Base-by-base conservation (phyloP, 1,139 yeast genomes). In the Tardiomyces blankii region DNA sequence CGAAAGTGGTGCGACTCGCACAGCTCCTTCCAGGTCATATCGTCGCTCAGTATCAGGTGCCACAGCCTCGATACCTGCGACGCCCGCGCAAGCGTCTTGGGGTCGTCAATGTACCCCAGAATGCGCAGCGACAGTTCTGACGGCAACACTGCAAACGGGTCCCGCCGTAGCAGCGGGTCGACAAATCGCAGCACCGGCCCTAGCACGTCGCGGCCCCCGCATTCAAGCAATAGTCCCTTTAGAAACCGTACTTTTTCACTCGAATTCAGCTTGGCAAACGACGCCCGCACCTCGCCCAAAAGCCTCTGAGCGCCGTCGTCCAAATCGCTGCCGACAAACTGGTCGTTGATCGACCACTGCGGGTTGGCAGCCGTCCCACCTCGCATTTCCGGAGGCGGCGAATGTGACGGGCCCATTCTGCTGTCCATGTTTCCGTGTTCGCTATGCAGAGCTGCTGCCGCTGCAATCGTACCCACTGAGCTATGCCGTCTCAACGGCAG, bases 71-170 rank as follows among this genome's bases (percentile, higher is more conserved):
- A 66, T n/a, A 69, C 73, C 49, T 68, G 72, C 8, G 71, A 63
- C 1, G 73, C 72, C 3, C 70, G 57, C 11, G 72, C 71, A 30
- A 69, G 57, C 8, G 71, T 61, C 46, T 55, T 48, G 14, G 73
- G 71, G 51, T 68, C 72, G 43, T 87, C 96, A 56, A 91, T 69
- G 63, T 83, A 87, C 52, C 95, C 83, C 44, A 91, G 68, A 42
- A 91, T 83, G 57, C 87, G 84, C 47, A 89, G 73, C 1, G 95
- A 78, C 39, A 91, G 68, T 61, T 91, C 98, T 54, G 77, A 40
- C 2, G 98, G 98, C 44, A 91, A 70, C 13, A 85, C 78, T 39
- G 81, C 73, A 49, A 91, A 81, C 56, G 91, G 94, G 64, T 91
- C 98, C 49, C 86, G 82, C 54, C 86, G 79, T 48, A 91, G 80